Conservation (phyloP, 1,284 basidiomycete species). For the Ceratorhiza oryzae-sativae region DNA sequence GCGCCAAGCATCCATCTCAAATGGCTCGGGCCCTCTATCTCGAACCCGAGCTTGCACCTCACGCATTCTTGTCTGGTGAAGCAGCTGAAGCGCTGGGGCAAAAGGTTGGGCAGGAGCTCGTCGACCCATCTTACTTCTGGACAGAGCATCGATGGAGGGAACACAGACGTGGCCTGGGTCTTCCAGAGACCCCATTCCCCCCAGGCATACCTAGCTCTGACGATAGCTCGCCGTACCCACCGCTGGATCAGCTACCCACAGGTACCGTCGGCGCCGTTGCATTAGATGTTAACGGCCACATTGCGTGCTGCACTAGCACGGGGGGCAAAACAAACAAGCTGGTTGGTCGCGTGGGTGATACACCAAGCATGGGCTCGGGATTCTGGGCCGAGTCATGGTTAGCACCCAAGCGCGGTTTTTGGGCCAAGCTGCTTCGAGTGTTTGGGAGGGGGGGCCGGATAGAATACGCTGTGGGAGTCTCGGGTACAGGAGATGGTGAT, state of each 20-base stretch:
- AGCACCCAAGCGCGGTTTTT: slow-evolving; percentile 51
- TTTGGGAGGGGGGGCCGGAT: slow-evolving; percentile 48
- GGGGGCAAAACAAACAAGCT: slow-evolving; percentile 85
- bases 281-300: slow-evolving; percentile 73
- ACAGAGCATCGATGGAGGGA: slow-evolving; percentile 76
- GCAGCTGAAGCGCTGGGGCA: slow-evolving; percentile 68
- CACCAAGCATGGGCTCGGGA: slow-evolving; percentile 76
- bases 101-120: slow-evolving; percentile 62
- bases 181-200: slow-evolving; percentile 68
- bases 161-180: slow-evolving; percentile 70
- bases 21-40: slow-evolving; percentile 75
- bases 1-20: slow-evolving; percentile 74
- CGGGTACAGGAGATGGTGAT: slow-evolving; percentile 85
- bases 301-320: slow-evolving; percentile 76
- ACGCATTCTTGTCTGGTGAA: slow-evolving; percentile 72
- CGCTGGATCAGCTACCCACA: slow-evolving; percentile 68
- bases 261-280: slow-evolving; percentile 87
- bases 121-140: slow-evolving; percentile 78
- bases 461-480: slow-evolving; percentile 70
- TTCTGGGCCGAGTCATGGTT: slow-evolving; percentile 85
- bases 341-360: slow-evolving; percentile 69
- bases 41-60: slow-evolving; percentile 63
- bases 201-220: neutral
- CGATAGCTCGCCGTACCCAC: slow-evolving; percentile 40
- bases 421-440: slow-evolving; percentile 56